Base-by-base conservation (phyloP, 805 yeast species). In the Kodamaea kakaduensis region DNA sequence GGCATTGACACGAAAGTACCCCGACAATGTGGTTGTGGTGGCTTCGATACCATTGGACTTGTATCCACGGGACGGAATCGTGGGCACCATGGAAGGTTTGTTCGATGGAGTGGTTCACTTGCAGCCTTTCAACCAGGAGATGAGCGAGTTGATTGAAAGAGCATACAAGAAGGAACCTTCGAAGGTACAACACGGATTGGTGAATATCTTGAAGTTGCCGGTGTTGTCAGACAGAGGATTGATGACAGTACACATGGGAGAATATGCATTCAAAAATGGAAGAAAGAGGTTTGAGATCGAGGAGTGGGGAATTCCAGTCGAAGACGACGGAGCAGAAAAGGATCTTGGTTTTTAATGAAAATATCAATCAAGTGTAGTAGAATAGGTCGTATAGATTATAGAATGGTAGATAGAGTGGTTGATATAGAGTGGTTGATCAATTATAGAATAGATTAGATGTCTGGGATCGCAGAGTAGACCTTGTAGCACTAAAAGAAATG, bases 301-400 rank as follows among this genome's bases (percentile, higher is more conserved):
- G 46, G 86, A 81, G 50, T 93, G 96, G 95, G 86, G 95, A n/a
- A 93, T 93, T 33, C 97, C 98, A 0, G 95, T 90, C 2, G 96
- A 88, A 38, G 94, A 83, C 39, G 84, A 71, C n/a, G 81, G 49
- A 9, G 73, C 63, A 24, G 50, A 38, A 34, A 45, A 23, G 9
- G 27, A 34, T 27, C 31, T 32, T 9, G 26, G 13, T 14, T 34
- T 25, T 17, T 26, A 22, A 22, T 28, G n/a, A 10, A 23, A 10
- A n/a, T n/a, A n/a, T n/a, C n/a, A n/a, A n/a, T n/a, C n/a, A n/a
- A n/a, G n/a, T n/a, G n/a, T n/a, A n/a, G n/a, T n/a, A n/a, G n/a
- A n/a, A n/a, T n/a, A n/a, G n/a, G n/a, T n/a, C n/a, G n/a, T n/a
- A n/a, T n/a, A n/a, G n/a, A n/a, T n/a, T n/a, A n/a, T n/a, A n/a